Evolutionary conservation across 768 basidiomycete genomes (phyloP).

Genomic region (Boletellus ananas): DNA sequence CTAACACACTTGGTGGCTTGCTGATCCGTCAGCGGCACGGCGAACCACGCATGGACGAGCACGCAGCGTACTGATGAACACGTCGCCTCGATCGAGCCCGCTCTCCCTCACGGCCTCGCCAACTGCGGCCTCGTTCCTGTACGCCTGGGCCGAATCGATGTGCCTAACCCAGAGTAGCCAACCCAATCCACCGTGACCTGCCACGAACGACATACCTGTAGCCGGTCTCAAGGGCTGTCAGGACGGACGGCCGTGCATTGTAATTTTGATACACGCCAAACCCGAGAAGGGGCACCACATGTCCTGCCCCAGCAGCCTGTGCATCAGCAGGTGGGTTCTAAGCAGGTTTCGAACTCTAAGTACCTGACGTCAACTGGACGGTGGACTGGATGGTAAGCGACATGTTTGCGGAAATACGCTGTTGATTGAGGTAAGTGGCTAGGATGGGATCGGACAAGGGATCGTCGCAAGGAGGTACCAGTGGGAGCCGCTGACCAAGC

Average conservation of each 20-base stretch:
- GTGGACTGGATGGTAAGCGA: conserved; percentile 30
- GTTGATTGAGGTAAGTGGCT: conserved; percentile 16
- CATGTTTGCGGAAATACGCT: conserved; percentile 12
- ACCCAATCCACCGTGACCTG: conserved; percentile 2
- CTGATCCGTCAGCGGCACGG: conserved; percentile 2
- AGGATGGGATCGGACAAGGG: not conserved
- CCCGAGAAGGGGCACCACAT: conserved; percentile 61
- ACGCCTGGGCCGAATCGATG: conserved; percentile 69
- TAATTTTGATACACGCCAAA: conserved; percentile 72
- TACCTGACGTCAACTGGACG: conserved; percentile 36
- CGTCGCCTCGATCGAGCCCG: conserved; percentile 50
- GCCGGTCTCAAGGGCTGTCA: conserved; percentile 63
- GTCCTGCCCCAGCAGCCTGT: conserved; percentile 33
- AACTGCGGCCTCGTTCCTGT: conserved; percentile 61
- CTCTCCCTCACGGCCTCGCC: conserved; percentile 57
- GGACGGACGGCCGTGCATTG: conserved; percentile 48
- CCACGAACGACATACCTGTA: conserved; percentile 43
- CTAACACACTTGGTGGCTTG: conserved; percentile 64
- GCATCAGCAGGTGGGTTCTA: conserved; percentile 2
- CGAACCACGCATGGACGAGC: not conserved
- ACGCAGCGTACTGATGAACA: conserved; percentile 62
- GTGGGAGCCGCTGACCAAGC: not conserved
- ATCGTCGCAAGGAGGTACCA: conserved; percentile 6
- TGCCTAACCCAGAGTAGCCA: conserved; percentile 42
- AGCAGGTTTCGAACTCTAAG: conserved; percentile 8